These are phyloP conservation scores for Clavispora asparagi DNA, from an alignment of 805 yeast genomes.

Conservation along the genomic window DNA sequence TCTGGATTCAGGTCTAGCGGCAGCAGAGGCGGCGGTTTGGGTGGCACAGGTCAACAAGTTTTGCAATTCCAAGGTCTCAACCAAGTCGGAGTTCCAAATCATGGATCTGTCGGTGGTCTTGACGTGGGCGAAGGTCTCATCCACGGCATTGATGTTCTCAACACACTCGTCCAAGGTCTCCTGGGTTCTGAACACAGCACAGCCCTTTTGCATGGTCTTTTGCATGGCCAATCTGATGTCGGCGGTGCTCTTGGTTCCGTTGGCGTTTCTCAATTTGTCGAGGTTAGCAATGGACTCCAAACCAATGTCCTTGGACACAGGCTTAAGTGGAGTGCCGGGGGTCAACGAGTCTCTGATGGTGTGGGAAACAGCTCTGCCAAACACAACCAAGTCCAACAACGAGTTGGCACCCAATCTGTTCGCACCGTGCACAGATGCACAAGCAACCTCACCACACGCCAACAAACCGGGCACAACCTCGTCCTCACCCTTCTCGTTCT, in stretches of 20 bases:
- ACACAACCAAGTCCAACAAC: conserved; percentile 89
- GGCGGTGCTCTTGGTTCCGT: conserved; percentile 80
- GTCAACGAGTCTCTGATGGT: conserved; percentile 78
- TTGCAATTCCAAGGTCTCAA: conserved; percentile 93
- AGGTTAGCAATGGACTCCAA: conserved; percentile 84
- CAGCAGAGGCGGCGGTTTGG: conserved; percentile 92
- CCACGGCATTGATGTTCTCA: conserved; percentile 66
- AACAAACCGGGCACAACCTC: conserved; percentile 84
- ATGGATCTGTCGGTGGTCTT: conserved; percentile 92
- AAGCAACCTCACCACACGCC: conserved; percentile 99
- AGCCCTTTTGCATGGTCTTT: conserved; percentile 92
- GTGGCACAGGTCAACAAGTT: conserved; percentile 95
- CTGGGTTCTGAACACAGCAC: conserved; percentile 95
- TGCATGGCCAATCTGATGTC: conserved; percentile 90
- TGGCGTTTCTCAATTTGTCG: conserved; percentile 81
- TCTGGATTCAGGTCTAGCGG: conserved; percentile 94
- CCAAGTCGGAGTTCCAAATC: conserved; percentile 98
- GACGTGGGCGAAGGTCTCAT: conserved; percentile 65
- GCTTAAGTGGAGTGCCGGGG: conserved; percentile 85
- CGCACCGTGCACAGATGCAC: conserved; percentile 99
- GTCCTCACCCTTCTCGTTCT: conserved; percentile 85
- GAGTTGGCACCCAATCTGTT: conserved; percentile 99
- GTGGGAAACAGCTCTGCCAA: conserved; percentile 97
- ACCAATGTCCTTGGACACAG: conserved; percentile 83
- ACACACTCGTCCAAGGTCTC: conserved; percentile 91